Evolutionary conservation across 2,329 filamentous ascomycete genomes (phyloP).

Genomic region (Helotiales sp.): DNA sequence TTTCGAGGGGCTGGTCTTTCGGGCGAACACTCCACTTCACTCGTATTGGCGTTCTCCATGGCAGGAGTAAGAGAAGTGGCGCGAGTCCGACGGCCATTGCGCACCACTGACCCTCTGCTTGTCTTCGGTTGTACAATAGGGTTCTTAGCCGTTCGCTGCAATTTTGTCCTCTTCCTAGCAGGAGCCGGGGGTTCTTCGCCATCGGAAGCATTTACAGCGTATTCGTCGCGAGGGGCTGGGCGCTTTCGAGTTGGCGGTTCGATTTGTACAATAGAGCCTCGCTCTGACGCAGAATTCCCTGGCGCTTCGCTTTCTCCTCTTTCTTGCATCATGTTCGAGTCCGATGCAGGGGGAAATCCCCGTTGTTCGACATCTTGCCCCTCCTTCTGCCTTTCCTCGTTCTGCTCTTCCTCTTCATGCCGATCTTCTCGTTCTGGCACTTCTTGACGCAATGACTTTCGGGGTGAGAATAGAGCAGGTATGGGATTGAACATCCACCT

Average conservation of each 20-base stretch:
- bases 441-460: too few species aligned
- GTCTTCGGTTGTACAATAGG: conserved; percentile 2
- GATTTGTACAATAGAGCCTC: not conserved
- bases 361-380: too few species aligned
- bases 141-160: not conserved
- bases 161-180: not conserved
- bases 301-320: not conserved
- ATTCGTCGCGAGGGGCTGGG: not conserved
- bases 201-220: not conserved
- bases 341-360: not conserved
- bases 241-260: not conserved
- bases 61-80: not conserved
- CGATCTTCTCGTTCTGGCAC: not conserved
- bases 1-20: not conserved
- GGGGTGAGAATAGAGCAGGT: too few species aligned
- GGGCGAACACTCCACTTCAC: not conserved
- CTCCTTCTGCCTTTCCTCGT: too few species aligned
- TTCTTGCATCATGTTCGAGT: not conserved
- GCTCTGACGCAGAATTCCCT: not conserved
- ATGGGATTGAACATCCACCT: too few species aligned
- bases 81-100: not conserved
- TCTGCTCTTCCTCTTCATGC: not conserved
- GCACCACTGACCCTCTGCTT: not conserved
- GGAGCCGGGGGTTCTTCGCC: not conserved
- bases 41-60: not conserved